Percentiles rank a stretch among this genome's conserved stretches.
Conservation (phyloP, 2,329 filamentous ascomycete species). For the Byssoonygena ceratinophila region DNA sequence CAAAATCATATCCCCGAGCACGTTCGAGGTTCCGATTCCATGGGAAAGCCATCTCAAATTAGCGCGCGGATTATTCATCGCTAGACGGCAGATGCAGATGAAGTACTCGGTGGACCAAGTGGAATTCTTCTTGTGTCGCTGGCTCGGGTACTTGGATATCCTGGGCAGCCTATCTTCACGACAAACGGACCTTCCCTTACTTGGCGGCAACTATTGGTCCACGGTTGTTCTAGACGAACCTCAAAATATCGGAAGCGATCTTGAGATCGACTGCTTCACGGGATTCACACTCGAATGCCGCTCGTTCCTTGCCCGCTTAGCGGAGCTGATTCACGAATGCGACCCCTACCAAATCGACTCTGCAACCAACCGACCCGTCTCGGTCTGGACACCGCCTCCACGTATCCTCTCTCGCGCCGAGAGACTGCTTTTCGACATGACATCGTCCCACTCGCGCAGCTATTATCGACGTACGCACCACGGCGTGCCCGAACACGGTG, state of each 20-base stretch:
- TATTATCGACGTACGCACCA: slow-evolving; percentile 34
- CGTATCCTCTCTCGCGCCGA: slow-evolving; percentile 37
- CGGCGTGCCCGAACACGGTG: slow-evolving; percentile 31
- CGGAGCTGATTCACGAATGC: slow-evolving; percentile 58
- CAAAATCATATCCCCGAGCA: slow-evolving; percentile 71
- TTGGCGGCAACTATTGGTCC: slow-evolving; percentile 41
- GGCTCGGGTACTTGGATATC: slow-evolving; percentile 77
- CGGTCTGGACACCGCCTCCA: slow-evolving; percentile 39
- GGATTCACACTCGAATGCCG: slow-evolving; percentile 66
- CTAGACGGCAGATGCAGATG: slow-evolving; percentile 51
- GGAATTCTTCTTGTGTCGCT: slow-evolving; percentile 66
- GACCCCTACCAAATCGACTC: slow-evolving; percentile 33
- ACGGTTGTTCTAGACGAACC: slow-evolving; percentile 28
- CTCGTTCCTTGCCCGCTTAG: slow-evolving; percentile 59
- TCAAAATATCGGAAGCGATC: slow-evolving; percentile 43
- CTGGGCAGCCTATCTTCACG: slow-evolving; percentile 60
- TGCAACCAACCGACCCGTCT: not conserved
- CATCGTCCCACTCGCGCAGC: slow-evolving; percentile 39
- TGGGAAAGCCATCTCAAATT: slow-evolving; percentile 72
- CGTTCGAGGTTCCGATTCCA: slow-evolving; percentile 67
- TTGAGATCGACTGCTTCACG: slow-evolving; percentile 67
- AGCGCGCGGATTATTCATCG: slow-evolving; percentile 63
- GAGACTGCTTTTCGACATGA: slow-evolving; percentile 51
- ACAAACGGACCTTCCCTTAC: slow-evolving; percentile 43
- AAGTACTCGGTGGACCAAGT: slow-evolving; percentile 40